phyloP scores from a whole-genome alignment of 1,139 yeast species.

The Kodamaea suecica region DNA sequence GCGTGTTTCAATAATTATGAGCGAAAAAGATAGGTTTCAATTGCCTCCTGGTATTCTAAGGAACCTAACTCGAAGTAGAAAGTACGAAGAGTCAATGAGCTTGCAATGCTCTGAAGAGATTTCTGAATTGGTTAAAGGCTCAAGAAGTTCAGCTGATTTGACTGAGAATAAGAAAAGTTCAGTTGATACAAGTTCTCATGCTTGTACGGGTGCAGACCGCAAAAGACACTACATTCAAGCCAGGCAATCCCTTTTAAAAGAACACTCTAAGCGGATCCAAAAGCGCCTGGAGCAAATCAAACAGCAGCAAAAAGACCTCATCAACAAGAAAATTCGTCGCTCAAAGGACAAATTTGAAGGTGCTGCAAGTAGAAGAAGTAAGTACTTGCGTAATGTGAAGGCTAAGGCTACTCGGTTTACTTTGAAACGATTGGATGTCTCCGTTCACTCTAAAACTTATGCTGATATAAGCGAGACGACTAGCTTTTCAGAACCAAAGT shows the following conservation, averaged over 20 bases:
- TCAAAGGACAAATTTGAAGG: conserved; percentile 1
- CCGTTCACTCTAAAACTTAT: background rate
- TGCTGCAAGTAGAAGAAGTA: background rate
- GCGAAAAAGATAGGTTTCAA: conserved; percentile 4
- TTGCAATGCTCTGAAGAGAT: no score
- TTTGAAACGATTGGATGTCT: background rate
- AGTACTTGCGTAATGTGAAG: background rate
- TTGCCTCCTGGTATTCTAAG: conserved; percentile 9
- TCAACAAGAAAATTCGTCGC: background rate
- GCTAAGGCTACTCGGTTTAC: background rate
- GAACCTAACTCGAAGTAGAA: conserved; percentile 10
- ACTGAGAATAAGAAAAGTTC: no score
- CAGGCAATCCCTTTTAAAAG: conserved; percentile 1
- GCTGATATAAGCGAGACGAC: background rate
- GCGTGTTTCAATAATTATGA: background rate
- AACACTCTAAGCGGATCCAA: conserved; percentile 7
- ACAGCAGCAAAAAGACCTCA: conserved; percentile 1
- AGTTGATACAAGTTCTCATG: background rate
- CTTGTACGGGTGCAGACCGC: background rate
- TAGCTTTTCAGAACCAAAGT: background rate
- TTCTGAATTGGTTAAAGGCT: no score
- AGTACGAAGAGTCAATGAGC: background rate
- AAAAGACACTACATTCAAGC: background rate
- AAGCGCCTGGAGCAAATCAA: conserved; percentile 3
- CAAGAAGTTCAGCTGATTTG: no score